Base-by-base conservation (phyloP, 352 stramenopile genomes). In the Elongisporangium prolatum region DNA sequence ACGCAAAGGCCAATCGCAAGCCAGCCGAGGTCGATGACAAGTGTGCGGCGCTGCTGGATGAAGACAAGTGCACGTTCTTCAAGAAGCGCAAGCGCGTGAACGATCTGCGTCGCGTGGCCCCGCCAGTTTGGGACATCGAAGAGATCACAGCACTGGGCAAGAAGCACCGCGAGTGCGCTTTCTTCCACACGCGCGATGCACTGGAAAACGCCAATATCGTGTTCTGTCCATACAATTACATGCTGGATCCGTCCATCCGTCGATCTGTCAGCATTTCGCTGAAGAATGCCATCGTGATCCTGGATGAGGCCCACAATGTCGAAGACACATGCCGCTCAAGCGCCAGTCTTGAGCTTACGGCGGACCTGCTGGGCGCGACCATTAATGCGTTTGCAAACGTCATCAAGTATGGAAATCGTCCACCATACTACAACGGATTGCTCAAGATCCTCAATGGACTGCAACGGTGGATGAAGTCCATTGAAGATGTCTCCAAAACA, bases 151-250 rank as follows among this genome's bases (percentile, higher is more conserved):
- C 64, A 38, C 62, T 93, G 8, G 80, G 76, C 20, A 88, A 93
- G 63, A 77, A 86, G 25, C 75, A 91, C 50, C 74, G 76, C 8
- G 87, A 93, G 61, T 96, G 87, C 50, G 84, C 80, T 3, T 96
- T 88, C 65, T 96, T 88, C 57, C 72, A 86, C 55, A 52, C 85
- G 22, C 79, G 55, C 47, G 81, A 74, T 14, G 65, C 67, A 37
- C 49, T 91, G 13, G 67, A 68, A 17, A 59, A 78, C 16, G 87
- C 87, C 1, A 79, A 92, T 50, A 88, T 95, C 38, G 72, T 95
- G 10, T 95, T 96, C 50, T 89, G 79, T 34, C 87, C 87, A n/a
- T 96, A 96, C 71, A 96, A 93, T 61, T 96, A 96, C 61, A 57
- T 96, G 24, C 60, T 96, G 38, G 76, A 95, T 54, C 85, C 86